Conservation (phyloP, 2,329 filamentous ascomycete genomes). For the Diaporthe sp. region DNA sequence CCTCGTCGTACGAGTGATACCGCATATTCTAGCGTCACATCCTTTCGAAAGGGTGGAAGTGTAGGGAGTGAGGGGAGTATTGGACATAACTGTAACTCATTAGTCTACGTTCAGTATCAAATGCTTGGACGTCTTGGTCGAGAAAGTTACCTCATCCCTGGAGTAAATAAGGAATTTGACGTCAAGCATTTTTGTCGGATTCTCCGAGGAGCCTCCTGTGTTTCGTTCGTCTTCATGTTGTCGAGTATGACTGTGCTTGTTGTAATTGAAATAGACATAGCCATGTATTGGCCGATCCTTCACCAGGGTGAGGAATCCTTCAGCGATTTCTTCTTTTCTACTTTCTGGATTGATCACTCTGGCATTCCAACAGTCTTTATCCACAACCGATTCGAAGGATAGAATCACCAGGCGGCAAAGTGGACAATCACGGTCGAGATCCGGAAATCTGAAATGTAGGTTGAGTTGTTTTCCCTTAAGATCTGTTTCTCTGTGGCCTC, state of each 20-base stretch:
- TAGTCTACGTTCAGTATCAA: background rate
- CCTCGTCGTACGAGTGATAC: background rate
- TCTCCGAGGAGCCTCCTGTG: too few species aligned
- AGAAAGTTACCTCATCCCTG: background rate
- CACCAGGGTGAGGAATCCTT: background rate
- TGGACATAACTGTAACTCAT: background rate
- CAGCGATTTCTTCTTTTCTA: background rate
- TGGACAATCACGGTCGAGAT: background rate
- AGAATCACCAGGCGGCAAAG: background rate
- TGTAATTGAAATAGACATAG: background rate
- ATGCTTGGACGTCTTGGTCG: background rate
- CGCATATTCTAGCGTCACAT: background rate
- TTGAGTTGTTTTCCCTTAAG: accelerated
- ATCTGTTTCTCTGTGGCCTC: background rate
- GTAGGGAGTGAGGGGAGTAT: background rate
- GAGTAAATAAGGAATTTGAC: background rate
- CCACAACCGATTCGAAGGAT: background rate
- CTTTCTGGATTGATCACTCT: accelerated
- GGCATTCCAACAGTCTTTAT: background rate
- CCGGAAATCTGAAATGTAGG: background rate
- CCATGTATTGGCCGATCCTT: background rate
- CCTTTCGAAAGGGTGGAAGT: background rate
- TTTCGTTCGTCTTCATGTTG: too few species aligned
- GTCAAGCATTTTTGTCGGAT: accelerated
- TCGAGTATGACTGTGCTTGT: too few species aligned